Base-by-base conservation (phyloP, 495 filamentous ascomycete species). In the Xeromyces bisporus region DNA sequence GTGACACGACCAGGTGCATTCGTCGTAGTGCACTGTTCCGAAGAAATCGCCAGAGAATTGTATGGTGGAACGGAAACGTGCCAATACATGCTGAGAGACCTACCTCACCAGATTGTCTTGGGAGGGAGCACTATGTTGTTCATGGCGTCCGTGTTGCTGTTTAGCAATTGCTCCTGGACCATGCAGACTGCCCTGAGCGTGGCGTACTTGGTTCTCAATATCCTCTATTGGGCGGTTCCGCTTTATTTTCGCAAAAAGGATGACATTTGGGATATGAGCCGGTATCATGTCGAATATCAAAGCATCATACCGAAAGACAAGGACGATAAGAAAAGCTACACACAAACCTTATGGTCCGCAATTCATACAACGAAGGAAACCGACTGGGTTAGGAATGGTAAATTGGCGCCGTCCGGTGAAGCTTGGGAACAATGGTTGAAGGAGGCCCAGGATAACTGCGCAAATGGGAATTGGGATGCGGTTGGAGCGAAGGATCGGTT, bases 21-120 rank as follows among this genome's bases (percentile, higher is more conserved):
- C 35, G 36, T 78, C 2, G 41, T 75, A 12, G 52, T 80, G 15
- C 52, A 62, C 24, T 78, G 75, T 41, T 54, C 57, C 8, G 75
- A 80, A 48, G 62, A 72, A 7, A 62, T 78, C 6, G 66, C 73
- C 6, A 58, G 74, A 13, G 70, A 77, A 48, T 59, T 80, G 1
- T 79, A 79, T 43, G 58, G 51, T 7, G 69, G 69, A 18, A 69
- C 67, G 0, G 69, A 75, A 36, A 50, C 61, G 36, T 73, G 69
- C 49, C 42, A 57, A 12, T 67, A 73, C 33, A 57, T 71, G 6
- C 33, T 37, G 14, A 43, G 44, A 8, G 56, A 56, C 1, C 39
- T 32, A 1, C 41, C 43, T 13, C 62, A 67, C 44, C 54, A 64
- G n/a, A 32, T 50, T 10, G 60, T 73, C 7, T 67, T 75, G 44